Evolutionary conservation across 805 yeast genomes (phyloP).

Genomic region (Wickerhamomyces kurtzmanii): DNA sequence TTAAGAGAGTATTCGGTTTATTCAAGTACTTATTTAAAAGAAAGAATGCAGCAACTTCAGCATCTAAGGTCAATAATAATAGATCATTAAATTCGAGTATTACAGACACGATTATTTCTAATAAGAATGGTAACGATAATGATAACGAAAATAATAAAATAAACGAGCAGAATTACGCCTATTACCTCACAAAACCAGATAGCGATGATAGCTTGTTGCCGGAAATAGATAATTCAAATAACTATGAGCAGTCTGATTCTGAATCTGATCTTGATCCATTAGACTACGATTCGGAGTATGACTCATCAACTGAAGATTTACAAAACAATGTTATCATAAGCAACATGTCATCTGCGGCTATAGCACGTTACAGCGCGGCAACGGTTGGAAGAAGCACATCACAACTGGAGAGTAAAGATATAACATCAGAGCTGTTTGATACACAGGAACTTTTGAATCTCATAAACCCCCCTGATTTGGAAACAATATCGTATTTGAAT

Average conservation of each 20-base stretch:
- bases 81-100: background rate
- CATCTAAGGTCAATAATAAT: slow-evolving; percentile 1
- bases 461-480: slow-evolving; percentile 18
- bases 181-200: slow-evolving; percentile 7
- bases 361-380: slow-evolving; percentile 3
- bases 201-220: slow-evolving; percentile 18
- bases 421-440: slow-evolving; percentile 12
- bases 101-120: slow-evolving; percentile 1
- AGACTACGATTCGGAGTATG: slow-evolving; percentile 20
- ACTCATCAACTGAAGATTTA: background rate
- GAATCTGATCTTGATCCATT: slow-evolving; percentile 16
- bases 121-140: slow-evolving; percentile 10
- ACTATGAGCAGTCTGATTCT: slow-evolving; percentile 16
- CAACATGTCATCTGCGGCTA: background rate
- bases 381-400: slow-evolving; percentile 8
- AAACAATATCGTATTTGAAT: slow-evolving; percentile 8
- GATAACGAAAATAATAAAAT: slow-evolving; percentile 10
- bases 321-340: background rate
- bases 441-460: slow-evolving; percentile 15
- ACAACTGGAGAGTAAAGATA: too few species aligned
- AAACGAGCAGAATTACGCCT: slow-evolving; percentile 11
- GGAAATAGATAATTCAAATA: slow-evolving; percentile 27
- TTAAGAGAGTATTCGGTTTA: too few species aligned
- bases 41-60: slow-evolving; percentile 1
- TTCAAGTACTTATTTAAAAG: too few species aligned